Evolutionary conservation across 805 yeast species (phyloP).

Genomic region (Cyberlindnera maritima): DNA sequence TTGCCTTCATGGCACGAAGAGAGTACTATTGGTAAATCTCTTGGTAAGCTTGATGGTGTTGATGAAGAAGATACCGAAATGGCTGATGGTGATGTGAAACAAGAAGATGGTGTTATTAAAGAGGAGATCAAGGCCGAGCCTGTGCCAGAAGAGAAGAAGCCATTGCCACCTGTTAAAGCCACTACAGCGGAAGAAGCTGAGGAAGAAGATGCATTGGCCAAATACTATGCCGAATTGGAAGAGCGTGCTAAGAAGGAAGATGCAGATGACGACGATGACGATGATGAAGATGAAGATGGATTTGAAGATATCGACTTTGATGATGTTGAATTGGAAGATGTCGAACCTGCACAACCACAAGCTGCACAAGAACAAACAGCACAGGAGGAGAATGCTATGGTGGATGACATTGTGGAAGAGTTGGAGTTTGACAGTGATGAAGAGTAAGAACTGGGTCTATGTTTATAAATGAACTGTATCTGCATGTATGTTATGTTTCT

Average conservation of each 20-base stretch:
- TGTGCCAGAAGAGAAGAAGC: neutral
- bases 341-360: slow-evolving; percentile 18
- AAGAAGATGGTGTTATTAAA: slow-evolving; percentile 17
- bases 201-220: slow-evolving; percentile 27
- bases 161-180: neutral
- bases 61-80: slow-evolving; percentile 53
- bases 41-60: slow-evolving; percentile 54
- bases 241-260: slow-evolving; percentile 27
- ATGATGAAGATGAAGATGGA: slow-evolving; percentile 38
- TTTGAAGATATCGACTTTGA: slow-evolving; percentile 62
- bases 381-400: slow-evolving; percentile 2
- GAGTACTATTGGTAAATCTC: slow-evolving; percentile 78
- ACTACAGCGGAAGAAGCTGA: slow-evolving; percentile 10
- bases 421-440: slow-evolving; percentile 31
- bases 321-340: slow-evolving; percentile 49
- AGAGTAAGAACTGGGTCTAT: no score
- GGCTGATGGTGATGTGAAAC: slow-evolving; percentile 20
- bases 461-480: no score
- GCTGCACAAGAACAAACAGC: neutral
- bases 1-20: slow-evolving; percentile 95
- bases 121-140: neutral
- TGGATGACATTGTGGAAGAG: slow-evolving; percentile 18
- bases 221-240: slow-evolving; percentile 27
- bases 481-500: no score
- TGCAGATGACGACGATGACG: slow-evolving; percentile 23